phyloP scores from a whole-genome alignment of 768 basidiomycete genomes.

The Boletus subcaerulescens region DNA sequence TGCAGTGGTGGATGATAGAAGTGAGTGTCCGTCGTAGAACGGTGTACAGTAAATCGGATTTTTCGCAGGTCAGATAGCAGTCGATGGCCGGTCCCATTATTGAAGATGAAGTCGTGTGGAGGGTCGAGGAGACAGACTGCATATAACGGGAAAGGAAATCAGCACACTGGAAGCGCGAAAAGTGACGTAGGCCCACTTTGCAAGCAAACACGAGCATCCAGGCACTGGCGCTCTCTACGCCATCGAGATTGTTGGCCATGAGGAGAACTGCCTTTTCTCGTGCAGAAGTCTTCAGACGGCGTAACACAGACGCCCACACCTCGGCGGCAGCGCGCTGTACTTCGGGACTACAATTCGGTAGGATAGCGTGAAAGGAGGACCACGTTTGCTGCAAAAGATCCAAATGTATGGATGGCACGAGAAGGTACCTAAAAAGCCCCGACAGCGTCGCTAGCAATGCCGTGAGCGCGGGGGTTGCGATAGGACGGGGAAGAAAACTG shows the following conservation, averaged over 20 bases:
- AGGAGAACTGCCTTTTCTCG: conserved; percentile 55
- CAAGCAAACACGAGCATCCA: conserved; percentile 78
- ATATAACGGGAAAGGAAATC: neutral
- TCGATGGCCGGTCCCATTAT: conserved; percentile 58
- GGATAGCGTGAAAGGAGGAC: conserved; percentile 44
- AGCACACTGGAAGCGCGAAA: neutral
- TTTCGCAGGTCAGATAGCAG: conserved; percentile 45
- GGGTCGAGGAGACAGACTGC: conserved; percentile 77
- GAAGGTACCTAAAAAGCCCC: conserved; percentile 66
- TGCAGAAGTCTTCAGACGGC: conserved; percentile 63
- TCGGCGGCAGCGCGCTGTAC: conserved; percentile 78
- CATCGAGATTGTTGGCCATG: conserved; percentile 49
- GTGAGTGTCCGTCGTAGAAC: conserved; percentile 73
- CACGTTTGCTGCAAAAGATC: conserved; percentile 61
- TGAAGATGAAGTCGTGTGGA: conserved; percentile 72
- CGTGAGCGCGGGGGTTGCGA: conserved; percentile 60
- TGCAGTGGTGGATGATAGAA: conserved; percentile 80
- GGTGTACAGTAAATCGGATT: conserved; percentile 43
- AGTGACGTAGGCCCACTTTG: conserved; percentile 48
- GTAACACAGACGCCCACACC: conserved; percentile 78
- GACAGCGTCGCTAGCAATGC: conserved; percentile 67
- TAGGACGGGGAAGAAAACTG: conserved; percentile 51
- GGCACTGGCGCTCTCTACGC: conserved; percentile 61
- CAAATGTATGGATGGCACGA: conserved; percentile 58
- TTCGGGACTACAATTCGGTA: conserved; percentile 64